phyloP scores from a whole-genome alignment of 768 basidiomycete species.

The Paxillus involutus region DNA sequence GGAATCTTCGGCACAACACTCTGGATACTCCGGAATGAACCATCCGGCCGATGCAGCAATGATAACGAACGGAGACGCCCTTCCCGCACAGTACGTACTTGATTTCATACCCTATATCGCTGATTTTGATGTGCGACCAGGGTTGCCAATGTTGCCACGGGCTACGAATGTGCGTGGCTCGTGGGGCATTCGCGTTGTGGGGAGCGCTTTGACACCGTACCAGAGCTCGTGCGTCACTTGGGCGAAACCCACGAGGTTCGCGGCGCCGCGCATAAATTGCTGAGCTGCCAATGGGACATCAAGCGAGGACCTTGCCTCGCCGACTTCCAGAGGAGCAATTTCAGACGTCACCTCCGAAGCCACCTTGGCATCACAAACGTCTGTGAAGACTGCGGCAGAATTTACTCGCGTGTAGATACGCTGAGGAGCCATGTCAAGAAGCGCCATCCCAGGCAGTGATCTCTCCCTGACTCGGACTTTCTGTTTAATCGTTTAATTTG shows the following conservation, averaged over 20 bases:
- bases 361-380: not conserved
- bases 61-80: too few species aligned
- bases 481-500: too few species aligned
- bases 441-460: too few species aligned
- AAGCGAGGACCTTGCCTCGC: not conserved
- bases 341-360: constrained; percentile 1
- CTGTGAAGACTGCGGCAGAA: not conserved
- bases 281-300: constrained; percentile 3
- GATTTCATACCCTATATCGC: not conserved
- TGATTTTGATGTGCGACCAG: not conserved
- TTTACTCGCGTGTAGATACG: not conserved
- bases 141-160: not conserved
- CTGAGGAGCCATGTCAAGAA: too few species aligned
- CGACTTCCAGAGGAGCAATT: not conserved
- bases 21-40: too few species aligned
- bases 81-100: not conserved
- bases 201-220: not conserved
- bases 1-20: not conserved
- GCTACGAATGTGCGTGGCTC: constrained; percentile 5
- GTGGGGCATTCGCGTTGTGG: not conserved
- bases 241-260: not conserved
- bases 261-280: not conserved
- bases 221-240: not conserved
- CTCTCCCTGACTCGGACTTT: too few species aligned
- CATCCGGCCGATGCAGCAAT: too few species aligned